phyloP scores from a whole-genome alignment of 2,329 filamentous ascomycete species.

The Amesomyces nigricolor region DNA sequence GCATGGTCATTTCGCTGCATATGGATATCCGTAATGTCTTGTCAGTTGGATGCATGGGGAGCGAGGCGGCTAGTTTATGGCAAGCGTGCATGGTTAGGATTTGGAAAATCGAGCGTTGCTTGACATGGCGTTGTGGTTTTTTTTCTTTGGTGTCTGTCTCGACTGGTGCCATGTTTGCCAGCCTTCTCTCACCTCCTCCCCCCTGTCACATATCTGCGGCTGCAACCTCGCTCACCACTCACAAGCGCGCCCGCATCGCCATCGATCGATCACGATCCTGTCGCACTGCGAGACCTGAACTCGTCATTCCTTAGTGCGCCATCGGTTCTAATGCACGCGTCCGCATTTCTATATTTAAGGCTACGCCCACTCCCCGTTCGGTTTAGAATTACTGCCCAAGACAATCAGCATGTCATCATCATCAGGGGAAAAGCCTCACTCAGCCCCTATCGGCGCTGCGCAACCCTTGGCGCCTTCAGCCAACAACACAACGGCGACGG shows the following conservation, averaged over 20 bases:
- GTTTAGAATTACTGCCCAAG: neutral
- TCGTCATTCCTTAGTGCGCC: no score
- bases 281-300: no score
- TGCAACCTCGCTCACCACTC: neutral
- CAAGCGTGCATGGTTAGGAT: neutral
- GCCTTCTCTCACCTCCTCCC: no score
- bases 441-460: slow-evolving; percentile 1
- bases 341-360: neutral
- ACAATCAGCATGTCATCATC: slow-evolving; percentile 8
- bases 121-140: neutral
- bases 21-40: slow-evolving; percentile 19
- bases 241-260: slow-evolving; percentile 1
- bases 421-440: slow-evolving; percentile 1
- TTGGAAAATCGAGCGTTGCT: neutral
- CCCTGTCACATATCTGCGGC: neutral
- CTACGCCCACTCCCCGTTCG: neutral
- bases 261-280: neutral
- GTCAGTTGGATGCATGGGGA: slow-evolving; percentile 8
- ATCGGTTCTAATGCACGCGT: neutral
- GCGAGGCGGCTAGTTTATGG: neutral
- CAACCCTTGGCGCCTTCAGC: slow-evolving; percentile 17
- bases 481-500: slow-evolving; percentile 17
- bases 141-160: neutral
- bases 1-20: slow-evolving; percentile 7
- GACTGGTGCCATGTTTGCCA: neutral